These are phyloP conservation scores for Emergomyces pasteurianus DNA, from an alignment of 2,329 filamentous ascomycete genomes.

Conservation along the genomic window DNA sequence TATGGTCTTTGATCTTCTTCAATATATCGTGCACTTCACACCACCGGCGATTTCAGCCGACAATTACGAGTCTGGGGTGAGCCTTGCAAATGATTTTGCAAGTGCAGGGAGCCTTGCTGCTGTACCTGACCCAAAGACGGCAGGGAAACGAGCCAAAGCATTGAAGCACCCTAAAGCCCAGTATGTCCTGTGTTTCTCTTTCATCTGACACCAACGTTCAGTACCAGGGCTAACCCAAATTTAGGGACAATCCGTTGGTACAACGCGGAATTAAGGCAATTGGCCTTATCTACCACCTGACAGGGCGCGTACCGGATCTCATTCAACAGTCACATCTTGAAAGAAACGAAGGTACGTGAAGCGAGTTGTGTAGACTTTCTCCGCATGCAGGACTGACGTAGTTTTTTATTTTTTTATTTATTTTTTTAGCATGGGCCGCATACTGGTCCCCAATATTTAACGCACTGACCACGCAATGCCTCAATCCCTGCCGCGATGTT, in stretches of 20 bases:
- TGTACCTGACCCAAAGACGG: slow-evolving; percentile 52
- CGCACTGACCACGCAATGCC: slow-evolving; percentile 77
- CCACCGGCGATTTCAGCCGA: slow-evolving; percentile 80
- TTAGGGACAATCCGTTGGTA: slow-evolving; percentile 59
- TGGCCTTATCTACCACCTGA: slow-evolving; percentile 69
- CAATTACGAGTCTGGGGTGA: slow-evolving; percentile 84
- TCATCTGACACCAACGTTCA: neutral
- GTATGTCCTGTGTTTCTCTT: slow-evolving; percentile 29
- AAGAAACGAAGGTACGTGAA: slow-evolving; percentile 56
- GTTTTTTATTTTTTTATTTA: slow-evolving; percentile 24
- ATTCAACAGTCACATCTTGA: slow-evolving; percentile 93
- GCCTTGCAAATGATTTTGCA: slow-evolving; percentile 79
- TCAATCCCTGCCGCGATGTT: slow-evolving; percentile 88
- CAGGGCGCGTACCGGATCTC: slow-evolving; percentile 65
- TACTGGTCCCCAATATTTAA: slow-evolving; percentile 96
- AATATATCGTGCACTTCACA: slow-evolving; percentile 59
- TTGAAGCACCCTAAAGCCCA: slow-evolving; percentile 41
- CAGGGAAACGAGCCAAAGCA: slow-evolving; percentile 40
- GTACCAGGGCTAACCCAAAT: slow-evolving; percentile 12
- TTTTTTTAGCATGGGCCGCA: slow-evolving; percentile 70
- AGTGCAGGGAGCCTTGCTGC: slow-evolving; percentile 65
- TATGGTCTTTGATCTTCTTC: slow-evolving; percentile 76
- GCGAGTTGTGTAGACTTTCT: neutral
- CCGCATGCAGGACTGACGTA: slow-evolving; percentile 10
- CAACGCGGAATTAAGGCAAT: slow-evolving; percentile 70